Conservation (phyloP, 139 green algal genomes). For the Chlamydomonas sphaeroides region DNA sequence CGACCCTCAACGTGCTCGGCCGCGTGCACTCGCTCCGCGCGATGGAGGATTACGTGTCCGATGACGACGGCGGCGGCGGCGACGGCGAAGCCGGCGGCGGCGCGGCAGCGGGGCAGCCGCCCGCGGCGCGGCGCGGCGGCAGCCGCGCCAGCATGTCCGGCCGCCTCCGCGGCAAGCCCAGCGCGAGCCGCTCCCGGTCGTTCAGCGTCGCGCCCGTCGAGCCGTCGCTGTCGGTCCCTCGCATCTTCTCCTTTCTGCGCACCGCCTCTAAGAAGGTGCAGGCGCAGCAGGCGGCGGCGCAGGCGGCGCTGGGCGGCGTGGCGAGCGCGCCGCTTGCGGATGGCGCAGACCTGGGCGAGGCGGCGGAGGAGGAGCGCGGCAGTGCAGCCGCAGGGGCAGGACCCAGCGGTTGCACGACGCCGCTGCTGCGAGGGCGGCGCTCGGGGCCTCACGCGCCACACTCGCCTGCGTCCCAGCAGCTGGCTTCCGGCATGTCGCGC, state of each 20-base stretch:
- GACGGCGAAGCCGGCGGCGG: too few species aligned
- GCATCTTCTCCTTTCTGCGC: conserved; percentile 37
- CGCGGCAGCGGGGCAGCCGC: background rate
- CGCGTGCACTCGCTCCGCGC: conserved; percentile 11
- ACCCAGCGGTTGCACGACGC: too few species aligned
- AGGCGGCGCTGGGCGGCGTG: background rate
- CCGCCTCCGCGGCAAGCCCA: too few species aligned
- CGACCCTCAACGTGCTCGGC: conserved; percentile 25
- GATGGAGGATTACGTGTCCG: background rate
- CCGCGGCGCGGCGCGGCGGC: too few species aligned
- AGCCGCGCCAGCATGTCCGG: too few species aligned
- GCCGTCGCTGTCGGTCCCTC: conserved; percentile 18
- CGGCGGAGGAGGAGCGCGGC: too few species aligned
- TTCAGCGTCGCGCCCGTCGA: conserved; percentile 17
- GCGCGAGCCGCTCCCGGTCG: background rate
- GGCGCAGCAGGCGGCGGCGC: background rate
- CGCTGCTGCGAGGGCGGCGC: too few species aligned
- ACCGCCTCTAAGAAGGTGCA: background rate
- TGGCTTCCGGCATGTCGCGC: too few species aligned
- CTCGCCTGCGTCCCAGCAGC: too few species aligned
- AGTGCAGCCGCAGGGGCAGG: too few species aligned
- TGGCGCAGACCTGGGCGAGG: too few species aligned
- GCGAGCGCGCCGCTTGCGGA: background rate
- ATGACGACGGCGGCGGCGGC: background rate
- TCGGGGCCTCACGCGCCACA: too few species aligned